These are phyloP conservation scores for Boletus edulis DNA, from an alignment of 768 basidiomycete species.

Conservation along the genomic window DNA sequence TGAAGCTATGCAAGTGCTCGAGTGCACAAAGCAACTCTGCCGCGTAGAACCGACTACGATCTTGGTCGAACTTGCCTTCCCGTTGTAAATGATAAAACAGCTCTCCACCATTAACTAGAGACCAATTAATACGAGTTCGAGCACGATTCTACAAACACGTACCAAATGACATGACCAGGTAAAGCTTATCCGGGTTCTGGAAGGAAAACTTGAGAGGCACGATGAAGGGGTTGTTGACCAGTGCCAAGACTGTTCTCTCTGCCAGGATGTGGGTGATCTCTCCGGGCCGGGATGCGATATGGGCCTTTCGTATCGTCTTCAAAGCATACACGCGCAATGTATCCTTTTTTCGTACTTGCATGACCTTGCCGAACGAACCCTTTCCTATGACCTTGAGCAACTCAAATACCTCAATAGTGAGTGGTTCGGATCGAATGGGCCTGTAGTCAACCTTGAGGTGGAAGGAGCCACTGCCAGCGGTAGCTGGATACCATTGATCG, in stretches of 20 bases:
- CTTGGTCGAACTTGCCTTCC: slow-evolving; percentile 94
- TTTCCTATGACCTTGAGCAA: slow-evolving; percentile 97
- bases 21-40: slow-evolving; percentile 95
- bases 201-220: slow-evolving; percentile 99
- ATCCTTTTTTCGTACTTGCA: slow-evolving; percentile 99
- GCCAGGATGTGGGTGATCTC: slow-evolving; percentile 99
- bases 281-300: slow-evolving; percentile 92
- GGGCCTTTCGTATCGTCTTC: slow-evolving; percentile 97
- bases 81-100: slow-evolving; percentile 96
- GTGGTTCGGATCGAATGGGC: slow-evolving; percentile 74
- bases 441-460: slow-evolving; percentile 96
- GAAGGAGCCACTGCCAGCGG: slow-evolving; percentile 85
- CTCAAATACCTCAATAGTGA: slow-evolving; percentile 97
- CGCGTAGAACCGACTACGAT: slow-evolving; percentile 93
- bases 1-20: slow-evolving; percentile 95
- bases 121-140: not conserved
- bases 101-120: slow-evolving; percentile 91
- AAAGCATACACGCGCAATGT: slow-evolving; percentile 96
- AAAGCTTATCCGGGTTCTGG: slow-evolving; percentile 96
- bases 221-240: slow-evolving; percentile 99
- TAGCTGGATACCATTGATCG: slow-evolving; percentile 89
- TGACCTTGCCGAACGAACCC: slow-evolving; percentile 97
- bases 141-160: slow-evolving; percentile 19
- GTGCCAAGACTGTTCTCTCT: slow-evolving; percentile 92
- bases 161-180: slow-evolving; percentile 97